A percentile compares a stretch with the other conserved stretches of the same genome.
Evolutionary conservation across 1,139 yeast species (phyloP).

Genomic region (Candida pseudoviswanathii): DNA sequence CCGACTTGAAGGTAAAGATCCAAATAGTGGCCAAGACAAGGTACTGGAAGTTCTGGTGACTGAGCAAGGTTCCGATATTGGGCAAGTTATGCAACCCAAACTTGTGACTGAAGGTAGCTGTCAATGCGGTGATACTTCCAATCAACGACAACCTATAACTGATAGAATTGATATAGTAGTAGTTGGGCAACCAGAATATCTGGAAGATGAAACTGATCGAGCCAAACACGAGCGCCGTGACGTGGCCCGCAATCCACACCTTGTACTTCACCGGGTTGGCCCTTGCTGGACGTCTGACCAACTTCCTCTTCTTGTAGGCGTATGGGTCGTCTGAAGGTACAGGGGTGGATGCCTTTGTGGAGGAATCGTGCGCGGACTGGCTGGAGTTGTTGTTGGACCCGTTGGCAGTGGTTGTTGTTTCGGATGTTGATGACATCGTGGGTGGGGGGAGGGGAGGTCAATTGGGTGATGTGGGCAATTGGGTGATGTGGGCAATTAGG

Average conservation of each 20-base stretch:
- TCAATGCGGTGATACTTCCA: constrained; percentile 59
- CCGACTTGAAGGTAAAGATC: constrained; percentile 64
- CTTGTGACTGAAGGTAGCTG: constrained; percentile 57
- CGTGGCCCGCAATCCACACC: constrained; percentile 68
- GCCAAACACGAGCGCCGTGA: constrained; percentile 51
- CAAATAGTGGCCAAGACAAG: constrained; percentile 56
- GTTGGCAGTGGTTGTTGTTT: constrained; percentile 3
- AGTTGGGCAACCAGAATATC: constrained; percentile 44
- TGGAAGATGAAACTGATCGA: constrained; percentile 50
- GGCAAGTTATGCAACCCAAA: constrained; percentile 59
- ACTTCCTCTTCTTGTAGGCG: constrained; percentile 31
- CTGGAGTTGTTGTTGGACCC: background rate
- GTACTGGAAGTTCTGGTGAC: constrained; percentile 72
- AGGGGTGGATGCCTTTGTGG: constrained; percentile 5
- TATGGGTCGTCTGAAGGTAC: constrained; percentile 14
- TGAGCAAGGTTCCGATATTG: constrained; percentile 55
- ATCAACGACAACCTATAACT: constrained; percentile 55
- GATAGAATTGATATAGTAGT: constrained; percentile 45
- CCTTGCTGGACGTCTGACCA: constrained; percentile 41
- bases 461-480: no score
- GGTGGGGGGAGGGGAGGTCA: no score
- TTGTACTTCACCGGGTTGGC: constrained; percentile 47
- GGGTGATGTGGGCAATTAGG: no score
- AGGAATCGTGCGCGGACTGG: background rate
- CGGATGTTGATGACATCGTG: constrained; percentile 1